Conservation (phyloP, 2,329 filamentous ascomycete species). For the Orbilia javanica region DNA sequence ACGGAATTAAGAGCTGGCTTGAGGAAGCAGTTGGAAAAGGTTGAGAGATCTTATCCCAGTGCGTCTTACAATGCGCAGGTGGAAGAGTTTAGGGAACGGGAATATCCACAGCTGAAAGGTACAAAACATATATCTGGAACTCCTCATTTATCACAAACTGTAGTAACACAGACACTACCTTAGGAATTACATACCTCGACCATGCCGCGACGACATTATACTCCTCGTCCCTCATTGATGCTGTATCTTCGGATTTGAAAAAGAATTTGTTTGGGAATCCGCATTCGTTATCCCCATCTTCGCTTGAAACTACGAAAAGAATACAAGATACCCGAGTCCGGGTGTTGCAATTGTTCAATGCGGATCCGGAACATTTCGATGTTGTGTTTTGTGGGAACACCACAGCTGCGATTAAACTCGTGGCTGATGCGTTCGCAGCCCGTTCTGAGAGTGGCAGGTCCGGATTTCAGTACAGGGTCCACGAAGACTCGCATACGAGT, state of each 20-base stretch:
- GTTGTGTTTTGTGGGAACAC: conserved; percentile 75
- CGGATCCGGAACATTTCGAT: conserved; percentile 72
- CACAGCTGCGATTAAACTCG: conserved; percentile 74
- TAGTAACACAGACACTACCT: conserved; percentile 50
- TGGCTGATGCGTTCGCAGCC: conserved; percentile 71
- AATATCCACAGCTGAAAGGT: conserved; percentile 67
- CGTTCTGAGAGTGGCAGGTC: conserved; percentile 62
- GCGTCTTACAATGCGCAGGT: conserved; percentile 62
- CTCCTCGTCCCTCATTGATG: conserved; percentile 71
- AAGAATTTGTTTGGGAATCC: conserved; percentile 76
- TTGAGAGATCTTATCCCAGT: conserved; percentile 19
- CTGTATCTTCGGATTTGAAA: conserved; percentile 71
- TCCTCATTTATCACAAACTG: neutral
- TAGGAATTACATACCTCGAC: conserved; percentile 69
- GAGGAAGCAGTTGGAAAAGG: conserved; percentile 17
- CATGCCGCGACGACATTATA: conserved; percentile 73
- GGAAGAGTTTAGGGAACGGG: conserved; percentile 65
- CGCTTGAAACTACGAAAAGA: conserved; percentile 71
- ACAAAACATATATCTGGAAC: conserved; percentile 49
- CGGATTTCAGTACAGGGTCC: conserved; percentile 73
- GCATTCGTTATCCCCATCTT: conserved; percentile 74
- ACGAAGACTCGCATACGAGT: conserved; percentile 74
- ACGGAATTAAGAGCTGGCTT: conserved; percentile 9
- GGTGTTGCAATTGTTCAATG: conserved; percentile 72
- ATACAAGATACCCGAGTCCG: conserved; percentile 72